These are phyloP conservation scores for Mortierella antarctica DNA, from an alignment of 192 early-diverging fungal species.

Conservation along the genomic window DNA sequence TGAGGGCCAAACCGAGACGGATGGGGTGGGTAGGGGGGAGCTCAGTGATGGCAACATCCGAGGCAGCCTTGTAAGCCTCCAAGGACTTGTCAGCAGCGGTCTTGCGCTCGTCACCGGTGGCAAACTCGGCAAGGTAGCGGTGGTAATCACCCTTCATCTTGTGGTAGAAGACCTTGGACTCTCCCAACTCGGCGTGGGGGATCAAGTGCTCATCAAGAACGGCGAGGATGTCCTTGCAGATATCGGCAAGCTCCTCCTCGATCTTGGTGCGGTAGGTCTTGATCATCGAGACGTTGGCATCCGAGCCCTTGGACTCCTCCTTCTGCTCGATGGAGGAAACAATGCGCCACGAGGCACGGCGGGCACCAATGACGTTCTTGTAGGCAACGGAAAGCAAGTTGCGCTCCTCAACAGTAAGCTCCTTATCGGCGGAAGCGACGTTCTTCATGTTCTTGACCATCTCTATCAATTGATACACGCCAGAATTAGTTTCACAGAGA, in stretches of 20 bases:
- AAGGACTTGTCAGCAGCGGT: constrained; percentile 85
- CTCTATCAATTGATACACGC: constrained; percentile 55
- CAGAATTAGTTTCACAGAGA: neutral
- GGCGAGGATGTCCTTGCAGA: constrained; percentile 94
- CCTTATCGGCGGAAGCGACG: constrained; percentile 70
- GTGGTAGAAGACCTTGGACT: constrained; percentile 99
- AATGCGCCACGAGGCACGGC: constrained; percentile 99
- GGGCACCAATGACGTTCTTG: constrained; percentile 99
- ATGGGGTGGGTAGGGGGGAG: constrained; percentile 98
- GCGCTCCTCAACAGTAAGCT: constrained; percentile 98
- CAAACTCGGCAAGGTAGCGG: constrained; percentile 99
- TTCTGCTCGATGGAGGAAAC: constrained; percentile 99
- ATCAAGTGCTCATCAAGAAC: constrained; percentile 94
- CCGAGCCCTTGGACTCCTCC: constrained; percentile 96
- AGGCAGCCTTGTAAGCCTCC: constrained; percentile 95
- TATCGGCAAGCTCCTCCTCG: constrained; percentile 93
- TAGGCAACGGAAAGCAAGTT: constrained; percentile 99
- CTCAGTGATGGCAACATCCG: constrained; percentile 94
- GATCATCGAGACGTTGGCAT: constrained; percentile 91
- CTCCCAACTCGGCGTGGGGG: constrained; percentile 89
- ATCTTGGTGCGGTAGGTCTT: constrained; percentile 95
- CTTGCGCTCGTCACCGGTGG: constrained; percentile 86
- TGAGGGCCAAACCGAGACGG: constrained; percentile 96
- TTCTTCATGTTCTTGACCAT: constrained; percentile 85
- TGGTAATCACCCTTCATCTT: constrained; percentile 99